Evolutionary conservation across 2,329 filamentous ascomycete genomes (phyloP), one percentile per base, ranked within the genome.

Genomic region (Penicillium sp.): DNA sequence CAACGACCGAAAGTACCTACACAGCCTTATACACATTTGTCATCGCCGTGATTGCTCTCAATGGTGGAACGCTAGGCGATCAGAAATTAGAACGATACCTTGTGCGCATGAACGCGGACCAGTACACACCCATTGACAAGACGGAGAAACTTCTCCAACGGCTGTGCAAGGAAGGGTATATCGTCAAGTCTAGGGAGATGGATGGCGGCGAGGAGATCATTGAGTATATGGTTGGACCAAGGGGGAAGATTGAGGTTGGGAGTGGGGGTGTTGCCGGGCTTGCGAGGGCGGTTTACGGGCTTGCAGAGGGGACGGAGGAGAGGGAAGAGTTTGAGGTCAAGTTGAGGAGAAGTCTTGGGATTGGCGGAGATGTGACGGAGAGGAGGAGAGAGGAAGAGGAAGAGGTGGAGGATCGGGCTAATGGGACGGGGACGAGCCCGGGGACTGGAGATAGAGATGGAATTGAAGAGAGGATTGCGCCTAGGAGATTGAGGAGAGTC

Each of bases 221-320:
- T 7, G 91, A 89, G 44, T 99, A 90, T 81, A 83, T 88, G 51
- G 83, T 96, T 13, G 94, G 94, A 0, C 87, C 90, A 6, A 82
- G 94, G 21, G 93, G 89, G 6, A 94, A 88, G 72, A 80, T 92
- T 7, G 94, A 97, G 71, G 83, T 97, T 33, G 89, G 88, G 0
- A 79, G 85, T n/a, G 81, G 85, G 45, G 89, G 88, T 0, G 87
- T 94, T 12, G 83, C 85, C 16, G 85, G 84, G 0, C 73, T 96
- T 57, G 84, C 91, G 4, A 75, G 75, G 55, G 73, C 72, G 46
- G 80, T 86, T 1, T 84, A 81, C 65, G 58, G 58, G 15, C 41
- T 24, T 42, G 44, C 39, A 13, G 83, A 66, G 7, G 42, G 56
- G 29, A 41, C 23, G 29, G 53, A 56, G 16, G 48, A 51, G 4